Conservation (phyloP, 805 yeast genomes). For the Zygosaccharomyces siamensis region DNA sequence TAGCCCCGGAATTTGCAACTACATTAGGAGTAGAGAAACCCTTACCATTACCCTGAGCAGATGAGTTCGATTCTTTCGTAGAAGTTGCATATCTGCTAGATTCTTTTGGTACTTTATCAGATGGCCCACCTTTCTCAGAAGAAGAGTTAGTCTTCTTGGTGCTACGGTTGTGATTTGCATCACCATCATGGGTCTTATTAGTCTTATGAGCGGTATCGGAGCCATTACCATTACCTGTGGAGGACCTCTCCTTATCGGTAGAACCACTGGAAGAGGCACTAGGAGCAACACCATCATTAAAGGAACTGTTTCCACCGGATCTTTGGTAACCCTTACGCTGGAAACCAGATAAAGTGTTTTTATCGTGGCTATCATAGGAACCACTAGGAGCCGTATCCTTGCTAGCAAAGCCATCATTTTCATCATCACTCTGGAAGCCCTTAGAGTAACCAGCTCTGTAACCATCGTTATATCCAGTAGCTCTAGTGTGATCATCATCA, state of each 20-base stretch:
- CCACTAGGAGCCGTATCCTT: background rate
- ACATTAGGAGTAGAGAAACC: background rate
- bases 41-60: constrained; percentile 1
- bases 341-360: background rate
- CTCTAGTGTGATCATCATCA: constrained; percentile 23
- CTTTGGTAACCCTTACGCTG: background rate
- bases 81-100: constrained; percentile 1
- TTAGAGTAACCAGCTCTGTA: background rate
- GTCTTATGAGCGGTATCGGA: background rate
- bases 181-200: background rate
- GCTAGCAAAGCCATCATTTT: background rate
- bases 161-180: background rate
- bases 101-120: background rate
- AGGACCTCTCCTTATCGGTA: background rate
- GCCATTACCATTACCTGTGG: background rate
- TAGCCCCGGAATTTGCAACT: background rate
- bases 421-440: background rate
- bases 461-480: constrained; percentile 1
- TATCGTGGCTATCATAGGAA: background rate
- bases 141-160: background rate
- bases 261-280: background rate
- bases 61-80: constrained; percentile 4
- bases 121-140: background rate
- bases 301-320: background rate
- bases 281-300: background rate